Evolutionary conservation across 1,284 basidiomycete genomes (phyloP).

Genomic region (Heliocybe sulcata): DNA sequence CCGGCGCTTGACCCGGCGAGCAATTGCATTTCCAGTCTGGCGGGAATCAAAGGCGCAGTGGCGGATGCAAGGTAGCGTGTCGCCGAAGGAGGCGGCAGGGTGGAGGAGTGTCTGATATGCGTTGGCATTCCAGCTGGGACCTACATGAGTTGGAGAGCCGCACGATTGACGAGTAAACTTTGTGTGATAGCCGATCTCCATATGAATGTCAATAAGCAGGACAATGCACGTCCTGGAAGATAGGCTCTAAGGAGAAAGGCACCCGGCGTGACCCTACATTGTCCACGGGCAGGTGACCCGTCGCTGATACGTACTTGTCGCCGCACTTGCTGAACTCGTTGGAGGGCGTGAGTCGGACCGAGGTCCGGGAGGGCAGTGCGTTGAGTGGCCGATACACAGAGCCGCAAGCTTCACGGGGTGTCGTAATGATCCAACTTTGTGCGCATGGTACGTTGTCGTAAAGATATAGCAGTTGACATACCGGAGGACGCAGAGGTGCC

Average conservation of each 20-base stretch:
- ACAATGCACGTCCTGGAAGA: too few species aligned
- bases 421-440: not conserved
- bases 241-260: not conserved
- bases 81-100: not conserved
- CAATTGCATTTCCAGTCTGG: not conserved
- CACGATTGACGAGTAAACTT: not conserved
- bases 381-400: not conserved
- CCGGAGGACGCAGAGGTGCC: not conserved
- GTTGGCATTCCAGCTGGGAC: not conserved
- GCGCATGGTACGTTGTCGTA: not conserved
- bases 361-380: not conserved
- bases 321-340: not conserved
- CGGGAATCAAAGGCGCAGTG: not conserved
- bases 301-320: not conserved
- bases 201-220: too few species aligned
- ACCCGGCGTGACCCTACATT: not conserved
- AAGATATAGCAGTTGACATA: not conserved
- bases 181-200: too few species aligned
- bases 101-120: not conserved
- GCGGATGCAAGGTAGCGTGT: not conserved
- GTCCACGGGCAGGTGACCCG: not conserved
- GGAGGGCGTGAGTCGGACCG: not conserved
- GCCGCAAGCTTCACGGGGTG: not conserved
- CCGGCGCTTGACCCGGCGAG: not conserved
- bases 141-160: not conserved